Base-by-base conservation (phyloP, 78 protist genomes). In the Planoprotostelium fungivorum region DNA sequence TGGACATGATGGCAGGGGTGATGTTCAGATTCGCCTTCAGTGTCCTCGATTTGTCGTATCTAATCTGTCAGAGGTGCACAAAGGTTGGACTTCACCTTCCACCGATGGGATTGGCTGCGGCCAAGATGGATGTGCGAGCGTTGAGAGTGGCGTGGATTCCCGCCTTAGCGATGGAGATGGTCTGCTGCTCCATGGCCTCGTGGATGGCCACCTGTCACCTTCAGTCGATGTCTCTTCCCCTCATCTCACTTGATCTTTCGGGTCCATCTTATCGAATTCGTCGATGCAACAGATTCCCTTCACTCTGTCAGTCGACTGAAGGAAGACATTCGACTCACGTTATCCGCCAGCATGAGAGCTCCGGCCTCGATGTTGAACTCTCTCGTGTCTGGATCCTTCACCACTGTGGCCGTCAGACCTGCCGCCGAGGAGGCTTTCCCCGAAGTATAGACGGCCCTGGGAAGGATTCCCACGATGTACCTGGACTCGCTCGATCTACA, bases 131-230 rank as follows among this genome's bases (percentile, higher is more conserved):
- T 0, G 99, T 88, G 31, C 99, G 90, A 0, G 99, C 99, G 86
- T 98, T 98, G 28, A 98, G 94, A 0, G 99, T 97, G 1, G 99
- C 99, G 36, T 95, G 96, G 34, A 99, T 97, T 37, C 99, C 99
- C 0, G 99, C 99, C 93, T 99, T 99, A 83, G 99, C 96, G 87
- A 99, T 98, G 34, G 99, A 96, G 38, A 99, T 99, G 36, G 99
- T 98, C 88, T 99, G 99, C 96, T 99, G 99, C 83, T 99, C 99
- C 99, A 99, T 99, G 16, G 99, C 99, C 90, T 99, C 99, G 95
- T 98, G 99, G 85, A 98, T 98, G 35, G 99, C 99, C 10, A 98
- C 98, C 73, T 51, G n/a, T n/a, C 73, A 16, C 16, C 73, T 16
- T 51, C 16, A 5, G 16, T 5, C 73, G 16, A 25, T 25, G 16